Base-by-base conservation (phyloP, 257 asterid genomes). In the Voacanga thouarsii region DNA sequence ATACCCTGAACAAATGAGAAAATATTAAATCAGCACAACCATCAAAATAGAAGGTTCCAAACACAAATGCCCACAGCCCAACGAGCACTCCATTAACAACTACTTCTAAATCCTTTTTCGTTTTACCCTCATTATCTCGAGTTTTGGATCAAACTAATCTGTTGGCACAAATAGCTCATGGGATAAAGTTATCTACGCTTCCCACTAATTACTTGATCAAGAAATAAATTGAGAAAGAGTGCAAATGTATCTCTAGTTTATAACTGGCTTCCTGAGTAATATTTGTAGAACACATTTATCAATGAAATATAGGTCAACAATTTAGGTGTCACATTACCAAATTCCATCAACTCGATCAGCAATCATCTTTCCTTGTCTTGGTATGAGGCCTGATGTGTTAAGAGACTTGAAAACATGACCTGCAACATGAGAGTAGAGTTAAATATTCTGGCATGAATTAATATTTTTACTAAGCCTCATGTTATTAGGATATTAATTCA, bases 341-440 rank as follows among this genome's bases (percentile, higher is more conserved):
- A 93, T 86, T 82, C 98, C 98, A 81, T 95, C 99, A 74, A 93
- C 77, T 81, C 97, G 86, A 68, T 95, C 98, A 12, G 98, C 99
- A 85, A 87, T 77, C 83, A 84, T 81, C 88, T 89, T 93, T 76
- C 98, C 99, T 85, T 92, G 99, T 85, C 90, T 90, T 55, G 99
- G 99, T 85, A 96, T 79, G 77, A 96, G 85, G 76, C 98, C 97
- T 18, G 98, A 84, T 28, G 93, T 88, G 84, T 77, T 88, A 74
- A 96, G 89, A 41, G 98, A 91, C 88, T 93, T 96, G 80, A 96
- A 96, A 12, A 82, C 80, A 72, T 90, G 97, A 83, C 99, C 99
- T 96, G 94, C 85, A 85, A 23, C 75, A 84, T 37, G 64, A 56
- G 74, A 70, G 60, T 51, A 65, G 47, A 28, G 11, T 26, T 24